Conservation (phyloP, 257 asterid species). For the Solanum acaule region DNA sequence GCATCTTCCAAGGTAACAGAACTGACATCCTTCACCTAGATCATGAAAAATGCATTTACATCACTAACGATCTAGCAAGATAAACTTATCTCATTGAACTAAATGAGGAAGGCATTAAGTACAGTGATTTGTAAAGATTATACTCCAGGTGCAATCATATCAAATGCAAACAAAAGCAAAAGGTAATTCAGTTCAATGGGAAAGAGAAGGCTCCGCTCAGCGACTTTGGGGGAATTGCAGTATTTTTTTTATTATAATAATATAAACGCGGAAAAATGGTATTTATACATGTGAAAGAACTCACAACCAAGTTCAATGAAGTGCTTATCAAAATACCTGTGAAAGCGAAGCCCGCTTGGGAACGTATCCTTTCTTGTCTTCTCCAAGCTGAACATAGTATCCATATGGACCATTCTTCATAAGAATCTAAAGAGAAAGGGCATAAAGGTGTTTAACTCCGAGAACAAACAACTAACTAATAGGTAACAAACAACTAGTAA, state of each 20-base stretch:
- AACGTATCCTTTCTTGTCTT: conserved; percentile 64
- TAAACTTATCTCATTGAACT: background rate
- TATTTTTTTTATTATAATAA: background rate
- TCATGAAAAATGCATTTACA: background rate
- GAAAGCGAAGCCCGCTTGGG: conserved; percentile 76
- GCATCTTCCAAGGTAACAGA: conserved; percentile 73
- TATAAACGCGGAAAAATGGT: background rate
- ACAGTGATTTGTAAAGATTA: background rate
- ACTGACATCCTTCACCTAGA: conserved; percentile 46
- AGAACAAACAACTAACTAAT: background rate
- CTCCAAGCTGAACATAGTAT: conserved; percentile 87
- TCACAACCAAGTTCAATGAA: background rate
- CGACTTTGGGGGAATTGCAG: background rate
- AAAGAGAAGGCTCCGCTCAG: background rate
- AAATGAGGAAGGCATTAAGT: background rate
- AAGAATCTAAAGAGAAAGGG: conserved; percentile 40
- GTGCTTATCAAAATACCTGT: conserved; percentile 29
- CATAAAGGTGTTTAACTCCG: background rate
- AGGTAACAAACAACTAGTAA: background rate
- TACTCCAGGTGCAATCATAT: background rate
- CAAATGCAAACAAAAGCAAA: background rate
- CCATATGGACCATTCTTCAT: conserved; percentile 85
- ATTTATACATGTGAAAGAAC: background rate
- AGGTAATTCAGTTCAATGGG: background rate
- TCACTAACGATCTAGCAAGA: background rate